Conservation (phyloP, 495 filamentous ascomycete species). For the Cairneyella variabilis region DNA sequence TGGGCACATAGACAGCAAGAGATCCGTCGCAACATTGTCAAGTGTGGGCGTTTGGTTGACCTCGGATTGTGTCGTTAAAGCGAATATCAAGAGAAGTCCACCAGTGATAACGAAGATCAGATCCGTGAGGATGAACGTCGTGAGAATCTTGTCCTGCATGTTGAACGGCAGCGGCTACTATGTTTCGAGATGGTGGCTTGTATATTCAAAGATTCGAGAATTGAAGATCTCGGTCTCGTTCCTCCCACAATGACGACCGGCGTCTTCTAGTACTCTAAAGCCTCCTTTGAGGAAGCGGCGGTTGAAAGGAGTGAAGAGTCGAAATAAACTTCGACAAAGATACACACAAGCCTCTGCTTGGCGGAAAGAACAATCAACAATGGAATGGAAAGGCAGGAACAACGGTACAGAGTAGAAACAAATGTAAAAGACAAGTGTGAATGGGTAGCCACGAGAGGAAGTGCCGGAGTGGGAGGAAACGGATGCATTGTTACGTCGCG, state of each 20-base stretch:
- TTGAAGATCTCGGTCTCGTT: background rate
- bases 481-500: conserved; percentile 9
- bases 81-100: conserved; percentile 58
- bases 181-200: background rate
- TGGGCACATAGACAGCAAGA: conserved; percentile 59
- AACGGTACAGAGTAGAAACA: conserved; percentile 38
- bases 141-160: conserved; percentile 45
- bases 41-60: conserved; percentile 41
- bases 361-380: conserved; percentile 17
- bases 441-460: background rate
- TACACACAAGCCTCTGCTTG: conserved; percentile 2
- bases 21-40: conserved; percentile 54
- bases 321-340: conserved; percentile 21
- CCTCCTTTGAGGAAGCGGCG: background rate
- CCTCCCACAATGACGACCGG: conserved; percentile 38
- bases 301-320: conserved; percentile 28
- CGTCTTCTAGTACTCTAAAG: conserved; percentile 30
- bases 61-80: conserved; percentile 51
- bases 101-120: conserved; percentile 61
- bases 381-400: conserved; percentile 36
- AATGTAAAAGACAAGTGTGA: conserved; percentile 18
- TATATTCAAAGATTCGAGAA: background rate
- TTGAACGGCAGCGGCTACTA: conserved; percentile 3
- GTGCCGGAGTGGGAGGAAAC: conserved; percentile 4
- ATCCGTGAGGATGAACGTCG: conserved; percentile 53